Conservation (phyloP, 2,329 filamentous ascomycete genomes). For the Trichoderma afroharzianum region DNA sequence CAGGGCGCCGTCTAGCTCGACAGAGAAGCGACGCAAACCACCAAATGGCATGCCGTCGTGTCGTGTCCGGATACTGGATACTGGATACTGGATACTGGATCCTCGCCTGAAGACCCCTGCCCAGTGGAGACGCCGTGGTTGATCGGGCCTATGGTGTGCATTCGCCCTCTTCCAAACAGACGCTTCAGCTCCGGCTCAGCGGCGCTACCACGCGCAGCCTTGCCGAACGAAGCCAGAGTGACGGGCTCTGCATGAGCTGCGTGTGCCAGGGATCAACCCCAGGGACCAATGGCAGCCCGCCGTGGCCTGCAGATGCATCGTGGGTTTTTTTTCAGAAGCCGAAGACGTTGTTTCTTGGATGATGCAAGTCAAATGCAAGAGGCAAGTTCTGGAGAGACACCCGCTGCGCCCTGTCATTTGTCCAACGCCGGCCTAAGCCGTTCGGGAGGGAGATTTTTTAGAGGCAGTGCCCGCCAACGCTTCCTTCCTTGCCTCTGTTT, state of each 20-base stretch:
- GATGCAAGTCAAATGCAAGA: not conserved
- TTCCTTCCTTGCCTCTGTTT: not conserved
- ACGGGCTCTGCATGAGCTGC: constrained; percentile 18
- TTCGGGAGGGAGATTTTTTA: not conserved
- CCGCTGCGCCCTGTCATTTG: constrained; percentile 8
- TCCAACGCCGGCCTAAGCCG: not conserved
- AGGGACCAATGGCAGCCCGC: constrained; percentile 2
- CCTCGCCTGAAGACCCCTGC: constrained; percentile 8
- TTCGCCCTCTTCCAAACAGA: not conserved
- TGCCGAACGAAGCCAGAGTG: constrained; percentile 17
- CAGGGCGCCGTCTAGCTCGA: not conserved
- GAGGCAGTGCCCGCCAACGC: not conserved
- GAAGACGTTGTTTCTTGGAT: not conserved
- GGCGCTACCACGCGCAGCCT: constrained; percentile 19
- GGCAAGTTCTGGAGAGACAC: not conserved
- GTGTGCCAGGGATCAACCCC: constrained; percentile 7
- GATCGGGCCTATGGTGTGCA: constrained; percentile 18
- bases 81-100: not conserved
- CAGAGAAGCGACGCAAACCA: not conserved
- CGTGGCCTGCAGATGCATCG: not conserved
- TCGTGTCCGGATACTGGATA: not conserved
- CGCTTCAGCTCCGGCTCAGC: constrained; percentile 17
- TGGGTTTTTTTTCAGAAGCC: not conserved
- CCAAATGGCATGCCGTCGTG: not conserved
- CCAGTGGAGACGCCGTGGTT: not conserved